Base-by-base conservation (phyloP, 202 grass and related monocot species). In the Bolboschoenoplectus hybrid region DNA sequence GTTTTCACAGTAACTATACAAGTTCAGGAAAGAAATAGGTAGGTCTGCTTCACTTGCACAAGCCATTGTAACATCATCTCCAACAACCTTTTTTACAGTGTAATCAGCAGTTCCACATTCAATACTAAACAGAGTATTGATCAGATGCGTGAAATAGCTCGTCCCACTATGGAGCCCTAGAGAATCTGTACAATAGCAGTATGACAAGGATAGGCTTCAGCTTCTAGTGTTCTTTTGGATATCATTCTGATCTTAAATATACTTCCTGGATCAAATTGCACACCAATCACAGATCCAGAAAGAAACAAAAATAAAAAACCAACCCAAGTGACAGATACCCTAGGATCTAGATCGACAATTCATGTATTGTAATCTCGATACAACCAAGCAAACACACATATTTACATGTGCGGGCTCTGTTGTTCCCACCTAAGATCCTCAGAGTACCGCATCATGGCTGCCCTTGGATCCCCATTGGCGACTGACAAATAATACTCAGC, bases 361-460 rank as follows among this genome's bases (percentile, higher is more conserved):
- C 2, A 75, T 52, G 45, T 35, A 53, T 34, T 4, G 20, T 75
- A 63, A 51, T 10, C 36, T 64, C 8, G 41, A 82, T 32, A 82
- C 60, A 82, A 49, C 46, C 43, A 82, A 81, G 2, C 1, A 82
- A 82, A 46, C 9, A 4, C 69, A 81, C 38, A 65, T 56, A 82
- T 46, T 72, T 71, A 87, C 32, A 60, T 52, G 38, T 62, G 81
- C 9, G 38, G 7, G 13, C 16, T 91, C 78, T 84, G 91, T 84
- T 83, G 89, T 56, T 98, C 96, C 93, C 93, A 95, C 80, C 79
- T 98, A 66, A 95, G 89, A 86, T 94, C 96, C 73, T 98, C 89
- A 0, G 91, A 93, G 87, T 88, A 95, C 80, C 92, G 88, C 84
- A 91, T 74, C 93, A 98, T 98, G 43, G 93, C 96, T 35, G 91